phyloP scores from a whole-genome alignment of 1,284 basidiomycete genomes.

The Fomitopsis schrenkii region DNA sequence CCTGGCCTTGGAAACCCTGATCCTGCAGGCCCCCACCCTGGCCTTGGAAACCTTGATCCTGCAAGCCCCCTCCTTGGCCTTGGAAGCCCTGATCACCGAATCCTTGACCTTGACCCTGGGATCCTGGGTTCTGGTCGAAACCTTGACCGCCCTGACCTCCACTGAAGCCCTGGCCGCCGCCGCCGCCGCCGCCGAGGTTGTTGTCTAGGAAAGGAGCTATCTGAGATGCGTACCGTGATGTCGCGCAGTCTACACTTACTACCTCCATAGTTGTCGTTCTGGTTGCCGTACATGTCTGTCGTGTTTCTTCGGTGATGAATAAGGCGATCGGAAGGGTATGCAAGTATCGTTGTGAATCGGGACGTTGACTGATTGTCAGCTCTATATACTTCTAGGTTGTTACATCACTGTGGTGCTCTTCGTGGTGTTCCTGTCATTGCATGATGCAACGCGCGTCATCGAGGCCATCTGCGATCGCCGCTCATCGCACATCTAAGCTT shows the following conservation, averaged over 20 bases:
- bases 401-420: no score
- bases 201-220: neutral
- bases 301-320: neutral
- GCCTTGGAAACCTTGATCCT: neutral
- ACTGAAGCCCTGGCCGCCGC: neutral
- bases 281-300: neutral
- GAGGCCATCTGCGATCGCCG: no score
- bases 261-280: neutral
- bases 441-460: no score
- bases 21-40: neutral
- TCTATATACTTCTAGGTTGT: no score
- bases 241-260: neutral
- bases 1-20: neutral
- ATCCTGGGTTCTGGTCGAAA: neutral
- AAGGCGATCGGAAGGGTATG: neutral
- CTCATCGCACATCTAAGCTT: no score
- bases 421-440: no score
- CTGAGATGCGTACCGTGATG: neutral
- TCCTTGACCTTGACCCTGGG: neutral
- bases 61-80: neutral
- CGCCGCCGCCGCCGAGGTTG: neutral
- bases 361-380: no score
- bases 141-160: neutral
- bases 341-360: neutral
- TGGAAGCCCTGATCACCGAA: neutral